Base-by-base conservation (phyloP, 176 grass and related monocot species). In the Triticum turgidum region DNA sequence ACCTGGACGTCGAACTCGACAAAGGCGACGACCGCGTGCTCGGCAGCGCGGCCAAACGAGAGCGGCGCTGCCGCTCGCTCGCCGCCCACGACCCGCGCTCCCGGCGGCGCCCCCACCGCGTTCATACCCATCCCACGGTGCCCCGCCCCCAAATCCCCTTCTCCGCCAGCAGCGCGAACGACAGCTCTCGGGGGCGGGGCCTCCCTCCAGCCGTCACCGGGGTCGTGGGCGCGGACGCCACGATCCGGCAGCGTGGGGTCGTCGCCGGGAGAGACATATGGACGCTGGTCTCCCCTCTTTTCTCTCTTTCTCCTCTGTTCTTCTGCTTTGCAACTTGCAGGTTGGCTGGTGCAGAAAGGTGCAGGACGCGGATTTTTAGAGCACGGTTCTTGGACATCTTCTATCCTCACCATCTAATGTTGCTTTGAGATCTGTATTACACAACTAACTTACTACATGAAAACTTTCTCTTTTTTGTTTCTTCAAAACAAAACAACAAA, bases 1-100 rank as follows among this genome's bases (percentile, higher is more conserved):
- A 91, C 86, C 86, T 94, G 92, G 33, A 94, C 89, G 68, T 94
- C 89, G 64, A 94, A 91, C 84, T 94, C 89, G 77, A 94, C 77
- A 77, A 94, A 91, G 71, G 84, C 56, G 33, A 94, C 80, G 24
- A 80, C 84, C 27, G 86, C 39, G 78, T 76, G 24, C 15, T 17
- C 39, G 80, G 89, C 83, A 35, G 89, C 89, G 14, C 89, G 86
- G 42, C 62, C 87, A 64, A 94, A 82, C 11, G 92, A 91, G 54
- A 91, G 92, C 75, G 89, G 83, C 54, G 89, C 84, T 94, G 84
- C 56, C 89, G 82, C 87, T 94, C 89, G 76, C 51, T 94, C 0
- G 63, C 89, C 1, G 42, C 84, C 1, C 29, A 33, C 81, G 51
- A 68, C 25, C 33, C 56, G 61, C 34, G 49, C 41, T 11, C 81